Base-by-base conservation (phyloP, 202 grass and related monocot species). In the Setaria viridis region DNA sequence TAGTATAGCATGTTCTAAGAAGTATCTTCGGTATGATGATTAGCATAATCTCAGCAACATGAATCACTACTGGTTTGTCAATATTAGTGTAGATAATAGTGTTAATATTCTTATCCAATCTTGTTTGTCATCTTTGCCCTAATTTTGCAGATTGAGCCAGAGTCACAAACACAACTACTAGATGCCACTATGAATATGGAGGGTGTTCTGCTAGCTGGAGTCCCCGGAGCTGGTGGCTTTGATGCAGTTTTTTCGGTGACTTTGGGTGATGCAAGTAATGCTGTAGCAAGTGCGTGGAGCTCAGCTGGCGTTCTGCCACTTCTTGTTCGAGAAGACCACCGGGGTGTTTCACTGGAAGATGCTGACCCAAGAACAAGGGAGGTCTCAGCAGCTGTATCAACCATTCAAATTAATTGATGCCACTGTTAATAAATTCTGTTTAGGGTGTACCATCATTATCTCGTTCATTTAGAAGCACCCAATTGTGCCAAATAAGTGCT, bases 151-250 rank as follows among this genome's bases (percentile, higher is more conserved):
- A 96, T 96, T 67, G 96, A 99, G 35, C 96, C 93, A 71, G 96
- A 94, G 84, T 90, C 88, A 33, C 93, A 99, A 89, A 94, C 84
- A 47, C 78, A 80, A 60, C 82, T 98, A 82, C 12, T 98, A 76
- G 93, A 98, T 72, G 74, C 88, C 70, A 95, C 91, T 67, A 92
- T 95, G 93, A 89, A 94, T 67, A 88, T 90, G 80, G 93, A 95
- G 76, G 96, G 96, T 37, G 88, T 98, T 78, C 67, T 98, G 70
- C 92, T 98, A 45, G 91, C 96, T 68, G 96, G 93, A 79, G 96
- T 98, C 72, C 93, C 96, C 15, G 93, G 96, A 80, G 93, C 96
- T 64, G 93, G 96, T 81, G 96, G 96, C 14, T 98, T 90, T 53
- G 96, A 95, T 88, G 96, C 96, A 46, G 88, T 98, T 77, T 95